A percentile compares a stretch with the other conserved stretches of the same genome.
Conservation (phyloP, 2,329 filamentous ascomycete species). For the Ophiosphaerella narmari region DNA sequence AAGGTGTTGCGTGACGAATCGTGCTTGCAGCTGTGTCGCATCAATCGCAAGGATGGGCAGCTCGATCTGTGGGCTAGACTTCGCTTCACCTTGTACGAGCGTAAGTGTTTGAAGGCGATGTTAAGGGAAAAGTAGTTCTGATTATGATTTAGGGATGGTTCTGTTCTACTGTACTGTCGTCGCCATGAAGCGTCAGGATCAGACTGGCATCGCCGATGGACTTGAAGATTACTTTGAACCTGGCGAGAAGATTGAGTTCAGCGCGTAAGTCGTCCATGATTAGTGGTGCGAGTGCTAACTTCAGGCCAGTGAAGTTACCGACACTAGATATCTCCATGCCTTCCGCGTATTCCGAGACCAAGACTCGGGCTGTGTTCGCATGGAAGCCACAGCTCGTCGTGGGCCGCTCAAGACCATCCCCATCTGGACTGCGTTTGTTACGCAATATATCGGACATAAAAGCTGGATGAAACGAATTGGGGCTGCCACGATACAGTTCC, state of each 20-base stretch:
- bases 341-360: constrained; percentile 60
- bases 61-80: constrained; percentile 59
- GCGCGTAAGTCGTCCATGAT: constrained; percentile 47
- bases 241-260: constrained; percentile 52
- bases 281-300: constrained; percentile 10
- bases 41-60: constrained; percentile 46
- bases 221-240: constrained; percentile 57
- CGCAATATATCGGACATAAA: constrained; percentile 50
- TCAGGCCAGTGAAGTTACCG: constrained; percentile 54
- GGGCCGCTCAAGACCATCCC: constrained; percentile 60
- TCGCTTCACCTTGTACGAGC: constrained; percentile 60
- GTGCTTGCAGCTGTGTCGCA: constrained; percentile 47
- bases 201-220: constrained; percentile 42
- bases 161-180: constrained; percentile 62
- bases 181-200: constrained; percentile 63
- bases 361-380: constrained; percentile 57
- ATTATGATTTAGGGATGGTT: constrained; percentile 53
- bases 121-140: neutral
- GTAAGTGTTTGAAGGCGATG: constrained; percentile 39
- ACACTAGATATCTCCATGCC: constrained; percentile 58
- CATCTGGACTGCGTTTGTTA: constrained; percentile 60
- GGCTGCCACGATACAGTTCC: constrained; percentile 52
- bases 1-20: constrained; percentile 49
- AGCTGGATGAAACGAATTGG: constrained; percentile 55
- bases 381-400: constrained; percentile 61